Conservation (phyloP, 1,284 basidiomycete species). For the Tilletia setariae region DNA sequence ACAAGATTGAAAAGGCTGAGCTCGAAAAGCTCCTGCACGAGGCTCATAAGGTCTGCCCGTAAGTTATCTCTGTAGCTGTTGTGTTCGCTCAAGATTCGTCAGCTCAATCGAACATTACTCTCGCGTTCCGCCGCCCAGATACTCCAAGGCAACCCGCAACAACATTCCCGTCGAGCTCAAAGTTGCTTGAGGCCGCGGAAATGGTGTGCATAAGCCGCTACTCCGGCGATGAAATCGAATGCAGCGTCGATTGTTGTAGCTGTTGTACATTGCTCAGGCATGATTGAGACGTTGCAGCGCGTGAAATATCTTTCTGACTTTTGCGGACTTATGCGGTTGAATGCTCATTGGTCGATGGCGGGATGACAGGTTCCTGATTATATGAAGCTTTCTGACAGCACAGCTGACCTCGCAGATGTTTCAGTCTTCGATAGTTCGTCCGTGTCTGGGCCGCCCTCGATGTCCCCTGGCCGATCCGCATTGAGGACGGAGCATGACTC, state of each 20-base stretch:
- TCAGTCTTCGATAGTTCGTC: no score
- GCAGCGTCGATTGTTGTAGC: no score
- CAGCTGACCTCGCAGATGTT: no score
- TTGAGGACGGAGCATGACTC: not conserved
- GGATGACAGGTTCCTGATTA: no score
- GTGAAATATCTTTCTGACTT: no score
- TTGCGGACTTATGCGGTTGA: no score
- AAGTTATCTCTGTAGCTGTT: not conserved
- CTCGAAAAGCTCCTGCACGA: conserved; percentile 10
- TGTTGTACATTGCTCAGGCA: no score
- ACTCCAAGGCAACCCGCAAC: conserved; percentile 12
- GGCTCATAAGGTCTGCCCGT: conserved; percentile 11
- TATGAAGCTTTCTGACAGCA: no score
- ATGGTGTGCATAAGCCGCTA: no score
- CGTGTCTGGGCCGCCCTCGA: not conserved
- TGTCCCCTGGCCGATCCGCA: not conserved
- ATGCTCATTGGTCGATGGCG: no score
- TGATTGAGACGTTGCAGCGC: no score
- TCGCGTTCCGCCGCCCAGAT: not conserved
- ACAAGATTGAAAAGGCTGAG: conserved; percentile 4
- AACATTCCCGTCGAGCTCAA: conserved; percentile 11
- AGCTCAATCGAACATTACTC: not conserved
- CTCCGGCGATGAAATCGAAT: no score
- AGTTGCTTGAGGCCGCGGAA: not conserved
- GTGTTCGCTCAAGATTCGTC: not conserved